These are phyloP conservation scores for Lachancea kluyveri DNA, from an alignment of 805 yeast species.

Conservation along the genomic window DNA sequence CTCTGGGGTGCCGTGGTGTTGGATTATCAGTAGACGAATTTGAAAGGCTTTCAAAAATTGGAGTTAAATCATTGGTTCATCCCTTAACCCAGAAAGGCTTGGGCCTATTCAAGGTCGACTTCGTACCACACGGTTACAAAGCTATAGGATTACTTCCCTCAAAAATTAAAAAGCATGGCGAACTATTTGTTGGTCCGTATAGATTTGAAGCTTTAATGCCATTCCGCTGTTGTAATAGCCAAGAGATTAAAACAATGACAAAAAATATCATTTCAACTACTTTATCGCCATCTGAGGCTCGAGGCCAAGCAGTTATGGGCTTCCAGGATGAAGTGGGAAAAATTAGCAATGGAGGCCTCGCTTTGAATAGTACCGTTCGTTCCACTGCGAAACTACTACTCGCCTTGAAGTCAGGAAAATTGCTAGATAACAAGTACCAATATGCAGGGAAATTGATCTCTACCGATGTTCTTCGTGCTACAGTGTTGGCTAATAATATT, in stretches of 20 bases:
- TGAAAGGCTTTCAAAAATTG: constrained; percentile 4
- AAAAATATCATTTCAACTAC: too few relatives aligned
- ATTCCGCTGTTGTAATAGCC: constrained; percentile 4
- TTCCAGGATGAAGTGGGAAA: too few relatives aligned
- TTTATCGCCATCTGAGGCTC: too few relatives aligned
- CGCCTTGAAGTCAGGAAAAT: constrained; percentile 5
- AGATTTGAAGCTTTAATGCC: constrained; percentile 2
- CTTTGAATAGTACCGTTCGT: constrained; percentile 1
- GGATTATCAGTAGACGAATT: constrained; percentile 15
- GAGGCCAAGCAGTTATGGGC: too few relatives aligned
- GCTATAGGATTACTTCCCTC: constrained; percentile 24
- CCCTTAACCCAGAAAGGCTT: constrained; percentile 14
- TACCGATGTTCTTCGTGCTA: constrained; percentile 20
- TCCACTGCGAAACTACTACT: constrained; percentile 2
- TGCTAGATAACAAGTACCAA: not conserved
- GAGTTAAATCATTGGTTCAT: constrained; percentile 8
- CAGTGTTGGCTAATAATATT: constrained; percentile 13
- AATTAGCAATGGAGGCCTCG: too few relatives aligned
- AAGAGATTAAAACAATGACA: too few relatives aligned
- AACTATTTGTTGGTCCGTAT: not conserved
- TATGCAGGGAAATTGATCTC: constrained; percentile 14
- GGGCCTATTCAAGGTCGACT: constrained; percentile 10
- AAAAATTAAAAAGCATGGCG: constrained; percentile 11
- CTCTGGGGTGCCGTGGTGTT: constrained; percentile 18
- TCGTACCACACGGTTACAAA: constrained; percentile 11